Conservation (phyloP, 306 rosid species). For the Prunus salicina region DNA sequence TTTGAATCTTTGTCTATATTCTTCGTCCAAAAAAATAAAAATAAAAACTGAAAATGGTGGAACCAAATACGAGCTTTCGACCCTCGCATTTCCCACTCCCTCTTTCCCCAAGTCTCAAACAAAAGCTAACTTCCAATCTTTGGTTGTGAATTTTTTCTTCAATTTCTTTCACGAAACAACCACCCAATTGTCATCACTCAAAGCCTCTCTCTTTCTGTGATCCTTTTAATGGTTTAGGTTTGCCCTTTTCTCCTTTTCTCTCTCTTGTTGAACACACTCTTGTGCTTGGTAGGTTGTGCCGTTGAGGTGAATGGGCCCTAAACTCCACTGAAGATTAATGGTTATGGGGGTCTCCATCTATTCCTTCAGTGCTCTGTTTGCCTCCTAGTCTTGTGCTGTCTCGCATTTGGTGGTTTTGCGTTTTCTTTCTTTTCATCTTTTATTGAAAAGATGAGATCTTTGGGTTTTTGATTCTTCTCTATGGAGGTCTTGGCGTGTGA, state of each 20-base stretch:
- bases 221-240: slow-evolving; percentile 55
- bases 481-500: slow-evolving; percentile 12
- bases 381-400: slow-evolving; percentile 49
- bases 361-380: slow-evolving; percentile 54
- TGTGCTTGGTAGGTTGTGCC: slow-evolving; percentile 78
- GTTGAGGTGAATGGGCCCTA: slow-evolving; percentile 69
- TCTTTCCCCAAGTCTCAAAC: slow-evolving; percentile 17
- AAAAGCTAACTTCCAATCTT: slow-evolving; percentile 60
- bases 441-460: slow-evolving; percentile 31
- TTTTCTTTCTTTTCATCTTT: slow-evolving; percentile 13
- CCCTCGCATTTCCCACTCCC: slow-evolving; percentile 10
- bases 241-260: slow-evolving; percentile 16
- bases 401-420: slow-evolving; percentile 41
- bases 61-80: slow-evolving; percentile 8
- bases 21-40: neutral
- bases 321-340: slow-evolving; percentile 66
- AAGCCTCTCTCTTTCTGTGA: slow-evolving; percentile 18
- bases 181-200: slow-evolving; percentile 48
- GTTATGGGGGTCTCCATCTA: slow-evolving; percentile 46
- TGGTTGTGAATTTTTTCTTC: slow-evolving; percentile 38
- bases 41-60: neutral
- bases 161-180: slow-evolving; percentile 35
- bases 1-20: slow-evolving; percentile 22
- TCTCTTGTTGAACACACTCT: slow-evolving; percentile 50
- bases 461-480: neutral